phyloP scores from a whole-genome alignment of 306 rosid species.

The Carpinus fangiana region DNA sequence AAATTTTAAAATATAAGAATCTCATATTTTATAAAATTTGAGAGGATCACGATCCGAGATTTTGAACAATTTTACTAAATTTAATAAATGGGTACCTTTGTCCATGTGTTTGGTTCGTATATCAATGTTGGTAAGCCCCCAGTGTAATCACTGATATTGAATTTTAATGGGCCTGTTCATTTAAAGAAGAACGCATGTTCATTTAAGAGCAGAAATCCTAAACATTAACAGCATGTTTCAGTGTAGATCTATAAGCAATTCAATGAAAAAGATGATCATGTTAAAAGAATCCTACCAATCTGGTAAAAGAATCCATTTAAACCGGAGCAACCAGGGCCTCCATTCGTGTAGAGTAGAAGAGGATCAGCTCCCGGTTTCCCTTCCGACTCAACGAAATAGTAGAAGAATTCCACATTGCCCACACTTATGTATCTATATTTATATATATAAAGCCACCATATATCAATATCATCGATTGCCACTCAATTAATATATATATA shows the following conservation, averaged over 20 bases:
- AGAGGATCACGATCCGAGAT: no score
- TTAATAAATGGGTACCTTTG: conserved; percentile 7
- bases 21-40: no score
- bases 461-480: background rate
- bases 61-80: no score
- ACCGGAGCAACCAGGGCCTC: conserved; percentile 30
- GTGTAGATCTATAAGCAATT: background rate
- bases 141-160: conserved; percentile 17
- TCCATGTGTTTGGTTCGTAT: conserved; percentile 19
- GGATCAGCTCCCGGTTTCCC: conserved; percentile 22
- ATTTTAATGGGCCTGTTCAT: conserved; percentile 17
- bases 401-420: conserved; percentile 21
- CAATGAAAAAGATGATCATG: background rate
- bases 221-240: background rate
- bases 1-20: no score
- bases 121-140: conserved; percentile 26
- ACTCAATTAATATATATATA: background rate
- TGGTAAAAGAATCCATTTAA: conserved; percentile 26
- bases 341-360: conserved; percentile 23
- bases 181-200: no score
- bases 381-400: conserved; percentile 23
- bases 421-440: conserved; percentile 19
- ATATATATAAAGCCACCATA: background rate
- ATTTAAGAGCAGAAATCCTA: background rate
- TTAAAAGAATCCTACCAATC: background rate